Conservation (phyloP, 192 early-diverging fungal species). For the Coemansia asiatica region DNA sequence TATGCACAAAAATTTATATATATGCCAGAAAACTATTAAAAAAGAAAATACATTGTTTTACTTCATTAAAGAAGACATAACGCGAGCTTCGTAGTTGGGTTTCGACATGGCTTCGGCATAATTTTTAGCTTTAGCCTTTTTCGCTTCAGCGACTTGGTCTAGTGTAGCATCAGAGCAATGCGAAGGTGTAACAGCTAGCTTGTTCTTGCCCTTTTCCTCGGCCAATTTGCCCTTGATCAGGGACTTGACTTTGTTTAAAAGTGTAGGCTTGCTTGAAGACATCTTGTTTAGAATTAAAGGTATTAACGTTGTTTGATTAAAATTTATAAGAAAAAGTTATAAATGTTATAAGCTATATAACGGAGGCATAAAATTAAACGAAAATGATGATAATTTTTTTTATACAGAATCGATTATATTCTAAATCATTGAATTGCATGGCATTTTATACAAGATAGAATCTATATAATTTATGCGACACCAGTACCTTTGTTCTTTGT, state of each 20-base stretch:
- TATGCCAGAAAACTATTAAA: background rate
- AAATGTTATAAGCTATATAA: background rate
- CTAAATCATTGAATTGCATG: too few relatives aligned
- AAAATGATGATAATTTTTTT: background rate
- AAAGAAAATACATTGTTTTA: background rate
- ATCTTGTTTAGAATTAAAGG: background rate
- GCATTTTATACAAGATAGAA: too few relatives aligned
- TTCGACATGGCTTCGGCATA: background rate
- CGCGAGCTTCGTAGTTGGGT: slow-evolving; percentile 9
- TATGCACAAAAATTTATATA: background rate
- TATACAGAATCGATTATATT: too few relatives aligned
- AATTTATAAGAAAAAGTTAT: background rate
- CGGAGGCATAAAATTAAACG: background rate
- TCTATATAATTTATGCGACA: too few relatives aligned
- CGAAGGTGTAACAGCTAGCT: background rate
- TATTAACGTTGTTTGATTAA: background rate
- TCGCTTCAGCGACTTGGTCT: background rate
- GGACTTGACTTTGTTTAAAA: background rate
- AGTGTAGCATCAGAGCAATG: slow-evolving; percentile 2
- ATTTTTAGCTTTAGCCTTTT: background rate
- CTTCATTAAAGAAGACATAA: background rate
- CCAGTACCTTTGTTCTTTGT: too few relatives aligned
- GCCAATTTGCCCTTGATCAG: slow-evolving; percentile 4
- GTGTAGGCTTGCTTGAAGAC: background rate
- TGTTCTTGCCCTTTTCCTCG: background rate